phyloP scores from a whole-genome alignment of 1,284 basidiomycete genomes.

The Volvariella surrecta region DNA sequence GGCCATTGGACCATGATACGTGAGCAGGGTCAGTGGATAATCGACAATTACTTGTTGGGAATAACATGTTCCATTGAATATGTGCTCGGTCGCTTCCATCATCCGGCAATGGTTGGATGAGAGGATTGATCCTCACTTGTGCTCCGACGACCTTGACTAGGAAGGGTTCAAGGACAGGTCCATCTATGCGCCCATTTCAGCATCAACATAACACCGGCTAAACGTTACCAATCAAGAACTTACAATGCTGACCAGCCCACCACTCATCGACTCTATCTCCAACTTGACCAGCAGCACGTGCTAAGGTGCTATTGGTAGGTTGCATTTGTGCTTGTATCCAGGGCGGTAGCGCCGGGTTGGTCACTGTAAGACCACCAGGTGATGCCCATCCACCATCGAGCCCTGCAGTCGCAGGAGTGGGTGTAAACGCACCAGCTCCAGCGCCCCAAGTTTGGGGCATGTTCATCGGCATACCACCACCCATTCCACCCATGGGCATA shows the following conservation, averaged over 20 bases:
- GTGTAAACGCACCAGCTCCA: neutral
- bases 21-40: constrained; percentile 47
- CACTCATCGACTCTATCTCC: constrained; percentile 28
- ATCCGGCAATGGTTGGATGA: constrained; percentile 43
- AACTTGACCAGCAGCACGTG: constrained; percentile 15
- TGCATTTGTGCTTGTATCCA: constrained; percentile 2
- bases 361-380: neutral
- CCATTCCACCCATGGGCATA: constrained; percentile 5
- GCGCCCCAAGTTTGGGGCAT: too few relatives aligned
- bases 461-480: neutral
- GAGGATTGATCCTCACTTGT: constrained; percentile 46
- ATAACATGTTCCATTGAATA: constrained; percentile 71
- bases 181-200: constrained; percentile 34
- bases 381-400: neutral
- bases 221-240: constrained; percentile 11
- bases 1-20: constrained; percentile 61
- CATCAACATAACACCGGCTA: neutral
- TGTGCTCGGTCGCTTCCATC: constrained; percentile 34
- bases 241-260: constrained; percentile 28
- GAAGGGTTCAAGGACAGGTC: constrained; percentile 61
- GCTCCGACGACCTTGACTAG: constrained; percentile 41
- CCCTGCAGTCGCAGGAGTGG: neutral
- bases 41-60: constrained; percentile 48
- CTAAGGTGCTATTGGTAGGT: constrained; percentile 6
- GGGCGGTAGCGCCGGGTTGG: neutral